phyloP scores from a whole-genome alignment of 2,329 filamentous ascomycete genomes.

The Podosphaera aphanis region DNA sequence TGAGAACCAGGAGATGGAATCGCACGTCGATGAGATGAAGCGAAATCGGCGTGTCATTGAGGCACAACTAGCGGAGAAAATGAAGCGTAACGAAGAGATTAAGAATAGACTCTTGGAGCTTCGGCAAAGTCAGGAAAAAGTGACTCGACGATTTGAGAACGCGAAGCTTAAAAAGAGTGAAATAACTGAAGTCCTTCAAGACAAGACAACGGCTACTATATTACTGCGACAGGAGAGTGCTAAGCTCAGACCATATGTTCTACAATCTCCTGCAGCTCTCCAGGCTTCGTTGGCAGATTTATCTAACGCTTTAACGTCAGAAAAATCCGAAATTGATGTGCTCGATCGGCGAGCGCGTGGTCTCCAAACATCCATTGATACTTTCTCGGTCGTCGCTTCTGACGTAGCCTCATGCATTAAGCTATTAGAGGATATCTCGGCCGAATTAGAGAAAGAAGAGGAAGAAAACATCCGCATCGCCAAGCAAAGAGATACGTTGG shows the following conservation, averaged over 20 bases:
- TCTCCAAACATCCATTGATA: constrained; percentile 76
- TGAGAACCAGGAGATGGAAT: constrained; percentile 73
- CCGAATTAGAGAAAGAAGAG: constrained; percentile 74
- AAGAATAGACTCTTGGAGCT: constrained; percentile 65
- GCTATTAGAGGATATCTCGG: constrained; percentile 64
- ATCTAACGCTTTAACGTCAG: constrained; percentile 49
- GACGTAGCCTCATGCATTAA: constrained; percentile 79
- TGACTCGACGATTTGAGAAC: constrained; percentile 61
- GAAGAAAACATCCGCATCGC: constrained; percentile 64
- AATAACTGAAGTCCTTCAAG: constrained; percentile 47
- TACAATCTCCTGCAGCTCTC: constrained; percentile 65
- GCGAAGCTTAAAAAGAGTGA: constrained; percentile 59
- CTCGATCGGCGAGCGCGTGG: constrained; percentile 74
- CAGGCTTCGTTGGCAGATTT: constrained; percentile 66
- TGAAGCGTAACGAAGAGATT: constrained; percentile 63
- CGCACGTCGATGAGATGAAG: constrained; percentile 56
- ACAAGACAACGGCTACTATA: constrained; percentile 45
- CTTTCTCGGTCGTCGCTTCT: constrained; percentile 59
- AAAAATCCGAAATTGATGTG: constrained; percentile 67
- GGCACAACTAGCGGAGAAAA: constrained; percentile 60
- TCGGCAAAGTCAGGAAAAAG: constrained; percentile 57
- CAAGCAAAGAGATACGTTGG: constrained; percentile 65
- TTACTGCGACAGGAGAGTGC: constrained; percentile 61
- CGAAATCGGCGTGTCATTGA: constrained; percentile 62
- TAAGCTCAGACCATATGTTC: constrained; percentile 76